Conservation (phyloP, 805 yeast species). For the Suhomyces kilbournensis region DNA sequence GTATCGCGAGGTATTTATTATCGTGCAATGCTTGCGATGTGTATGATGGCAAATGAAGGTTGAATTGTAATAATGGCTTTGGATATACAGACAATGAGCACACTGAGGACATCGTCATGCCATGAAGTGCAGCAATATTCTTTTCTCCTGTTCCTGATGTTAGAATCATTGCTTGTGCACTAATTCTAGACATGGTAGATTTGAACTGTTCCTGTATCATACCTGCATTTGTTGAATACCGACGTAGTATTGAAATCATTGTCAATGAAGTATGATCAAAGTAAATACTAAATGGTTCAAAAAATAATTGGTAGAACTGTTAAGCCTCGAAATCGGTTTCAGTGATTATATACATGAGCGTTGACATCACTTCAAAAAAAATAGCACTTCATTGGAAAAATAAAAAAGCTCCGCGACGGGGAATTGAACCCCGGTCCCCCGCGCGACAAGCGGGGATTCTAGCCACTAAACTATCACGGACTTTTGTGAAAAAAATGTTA, state of each 20-base stretch:
- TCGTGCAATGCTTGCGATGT: constrained; percentile 68
- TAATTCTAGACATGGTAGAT: constrained; percentile 34
- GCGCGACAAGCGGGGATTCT: constrained; percentile 22
- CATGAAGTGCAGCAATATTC: constrained; percentile 40
- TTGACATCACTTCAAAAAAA: background rate
- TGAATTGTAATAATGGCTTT: constrained; percentile 76
- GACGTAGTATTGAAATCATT: constrained; percentile 5
- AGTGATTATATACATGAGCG: background rate
- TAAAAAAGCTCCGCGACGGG: constrained; percentile 20
- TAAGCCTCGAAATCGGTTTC: background rate
- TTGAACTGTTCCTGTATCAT: constrained; percentile 20
- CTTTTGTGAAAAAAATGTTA: background rate
- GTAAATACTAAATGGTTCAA: background rate
- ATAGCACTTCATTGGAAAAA: background rate
- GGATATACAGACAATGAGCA: constrained; percentile 79
- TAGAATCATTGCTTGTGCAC: constrained; percentile 43
- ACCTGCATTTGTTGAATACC: constrained; percentile 1
- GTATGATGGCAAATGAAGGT: constrained; percentile 79
- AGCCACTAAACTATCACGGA: constrained; percentile 9
- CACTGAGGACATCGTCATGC: constrained; percentile 84
- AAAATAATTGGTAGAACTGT: background rate
- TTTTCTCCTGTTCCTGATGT: constrained; percentile 30
- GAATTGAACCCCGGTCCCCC: constrained; percentile 23
- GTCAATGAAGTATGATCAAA: background rate
- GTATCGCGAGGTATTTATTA: constrained; percentile 63